A percentile compares a stretch with the other conserved stretches of the same genome.
Conservation (phyloP, 495 filamentous ascomycete species). For the Cenococcum geophilum region DNA sequence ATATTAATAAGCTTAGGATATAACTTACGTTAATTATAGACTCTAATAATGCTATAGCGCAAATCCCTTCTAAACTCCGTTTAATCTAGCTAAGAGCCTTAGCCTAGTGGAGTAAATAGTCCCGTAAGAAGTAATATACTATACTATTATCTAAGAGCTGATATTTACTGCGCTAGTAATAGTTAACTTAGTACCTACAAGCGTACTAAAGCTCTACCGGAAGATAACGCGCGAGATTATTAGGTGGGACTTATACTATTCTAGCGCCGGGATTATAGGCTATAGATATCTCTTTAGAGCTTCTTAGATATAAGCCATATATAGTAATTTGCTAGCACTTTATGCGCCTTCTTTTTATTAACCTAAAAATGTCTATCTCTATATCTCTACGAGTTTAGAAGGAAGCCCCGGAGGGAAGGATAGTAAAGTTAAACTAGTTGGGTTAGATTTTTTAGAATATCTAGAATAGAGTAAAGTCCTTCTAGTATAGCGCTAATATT, state of each 20-base stretch:
- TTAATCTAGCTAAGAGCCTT: background rate
- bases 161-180: no score
- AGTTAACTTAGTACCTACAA: no score
- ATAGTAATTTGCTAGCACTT: slow-evolving; percentile 34
- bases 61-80: background rate
- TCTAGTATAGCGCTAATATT: background rate
- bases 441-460: slow-evolving; percentile 31
- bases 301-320: slow-evolving; percentile 33
- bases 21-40: background rate
- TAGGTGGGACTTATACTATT: no score
- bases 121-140: background rate
- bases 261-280: no score
- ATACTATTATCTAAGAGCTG: no score
- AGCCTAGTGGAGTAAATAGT: background rate
- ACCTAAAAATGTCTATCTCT: slow-evolving; percentile 38
- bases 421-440: slow-evolving; percentile 40
- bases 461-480: slow-evolving; percentile 35
- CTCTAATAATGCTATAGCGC: slow-evolving; percentile 2
- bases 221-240: no score
- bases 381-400: slow-evolving; percentile 29
- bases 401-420: slow-evolving; percentile 48
- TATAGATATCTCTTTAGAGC: no score
- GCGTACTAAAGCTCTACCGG: no score
- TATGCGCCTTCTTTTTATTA: slow-evolving; percentile 37
- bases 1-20: no score